phyloP scores from a whole-genome alignment of 73 alveolate genomes.

The Tetrahymena thermophila region DNA sequence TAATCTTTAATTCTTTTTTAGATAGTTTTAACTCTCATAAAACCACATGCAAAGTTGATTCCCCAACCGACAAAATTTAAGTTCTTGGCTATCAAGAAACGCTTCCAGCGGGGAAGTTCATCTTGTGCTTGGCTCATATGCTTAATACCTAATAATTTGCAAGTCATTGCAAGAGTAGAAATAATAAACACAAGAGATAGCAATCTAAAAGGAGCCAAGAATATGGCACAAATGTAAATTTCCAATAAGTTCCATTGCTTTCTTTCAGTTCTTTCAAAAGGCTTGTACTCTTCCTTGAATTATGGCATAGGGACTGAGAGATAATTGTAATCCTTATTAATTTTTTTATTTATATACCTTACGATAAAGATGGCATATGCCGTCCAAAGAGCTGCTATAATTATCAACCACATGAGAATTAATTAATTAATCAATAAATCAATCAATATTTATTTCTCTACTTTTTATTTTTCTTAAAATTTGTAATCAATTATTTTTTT shows the following conservation, averaged over 20 bases:
- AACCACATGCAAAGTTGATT: background rate
- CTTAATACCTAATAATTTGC: background rate
- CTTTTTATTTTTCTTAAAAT: background rate
- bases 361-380: background rate
- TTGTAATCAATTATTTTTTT: background rate
- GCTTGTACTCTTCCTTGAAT: constrained; percentile 1
- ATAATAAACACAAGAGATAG: background rate
- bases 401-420: background rate
- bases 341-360: background rate
- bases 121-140: background rate
- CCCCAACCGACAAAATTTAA: background rate
- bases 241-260: constrained; percentile 2
- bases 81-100: background rate
- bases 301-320: background rate
- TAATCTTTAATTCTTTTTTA: background rate
- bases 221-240: constrained; percentile 15
- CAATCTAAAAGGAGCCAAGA: constrained; percentile 14
- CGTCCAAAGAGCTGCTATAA: background rate
- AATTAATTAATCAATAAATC: background rate
- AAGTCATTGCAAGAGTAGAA: background rate
- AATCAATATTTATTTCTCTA: background rate
- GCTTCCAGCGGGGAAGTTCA: background rate
- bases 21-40: background rate
- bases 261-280: constrained; percentile 22
- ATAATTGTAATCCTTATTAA: background rate